Conservation (phyloP, 148 eudicot genomes). For the Tetragonia tetragonoides region DNA sequence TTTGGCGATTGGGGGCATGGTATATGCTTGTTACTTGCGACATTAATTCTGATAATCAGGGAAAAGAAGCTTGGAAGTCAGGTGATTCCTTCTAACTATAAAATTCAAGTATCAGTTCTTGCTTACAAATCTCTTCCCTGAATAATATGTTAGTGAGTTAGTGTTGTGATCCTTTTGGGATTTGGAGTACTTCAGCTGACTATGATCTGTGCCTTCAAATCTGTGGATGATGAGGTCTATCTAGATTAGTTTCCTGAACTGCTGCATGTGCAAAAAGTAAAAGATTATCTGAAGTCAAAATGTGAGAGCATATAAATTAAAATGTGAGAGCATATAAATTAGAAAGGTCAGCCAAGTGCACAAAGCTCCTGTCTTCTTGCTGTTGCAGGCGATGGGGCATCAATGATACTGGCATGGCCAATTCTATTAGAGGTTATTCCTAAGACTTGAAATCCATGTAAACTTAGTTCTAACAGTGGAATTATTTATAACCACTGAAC, state of each 20-base stretch:
- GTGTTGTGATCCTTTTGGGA: neutral
- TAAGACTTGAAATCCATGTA: neutral
- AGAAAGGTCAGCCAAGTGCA: neutral
- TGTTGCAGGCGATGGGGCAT: neutral
- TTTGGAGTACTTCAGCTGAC: neutral
- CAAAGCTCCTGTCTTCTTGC: neutral
- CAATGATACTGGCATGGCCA: neutral
- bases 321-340: neutral
- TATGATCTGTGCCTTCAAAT: neutral
- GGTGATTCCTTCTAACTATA: slow-evolving; percentile 25
- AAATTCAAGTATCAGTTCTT: neutral
- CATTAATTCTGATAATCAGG: slow-evolving; percentile 36
- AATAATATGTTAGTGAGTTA: neutral
- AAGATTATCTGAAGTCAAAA: neutral
- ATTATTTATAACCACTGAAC: too few species aligned
- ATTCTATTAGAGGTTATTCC: neutral
- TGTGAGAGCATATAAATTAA: neutral
- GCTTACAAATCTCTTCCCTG: neutral
- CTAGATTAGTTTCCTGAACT: neutral
- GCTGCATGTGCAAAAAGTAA: neutral
- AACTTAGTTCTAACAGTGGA: neutral
- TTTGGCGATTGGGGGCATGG: slow-evolving; percentile 76
- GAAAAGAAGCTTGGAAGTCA: slow-evolving; percentile 53
- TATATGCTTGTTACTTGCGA: slow-evolving; percentile 51
- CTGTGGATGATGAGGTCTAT: neutral